A percentile compares a stretch with the other conserved stretches of the same genome.
phyloP scores from a whole-genome alignment of 2,329 filamentous ascomycete species.

The Cytospora schulzeri region DNA sequence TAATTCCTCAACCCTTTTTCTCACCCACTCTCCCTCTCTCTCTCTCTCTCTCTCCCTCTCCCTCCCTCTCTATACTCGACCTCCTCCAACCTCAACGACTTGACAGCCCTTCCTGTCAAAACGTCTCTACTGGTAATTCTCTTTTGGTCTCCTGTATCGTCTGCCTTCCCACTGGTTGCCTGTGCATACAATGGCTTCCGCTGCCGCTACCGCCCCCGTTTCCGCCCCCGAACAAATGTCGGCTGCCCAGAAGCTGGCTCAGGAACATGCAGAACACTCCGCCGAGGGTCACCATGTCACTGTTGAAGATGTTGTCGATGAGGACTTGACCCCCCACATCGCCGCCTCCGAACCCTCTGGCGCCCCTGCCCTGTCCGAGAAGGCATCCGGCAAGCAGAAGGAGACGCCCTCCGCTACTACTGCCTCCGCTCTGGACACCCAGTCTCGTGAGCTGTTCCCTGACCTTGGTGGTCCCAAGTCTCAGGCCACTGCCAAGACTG shows the following conservation, averaged over 20 bases:
- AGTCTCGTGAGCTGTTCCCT: conserved; percentile 93
- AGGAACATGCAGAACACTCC: conserved; percentile 57
- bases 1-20: not conserved
- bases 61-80: not conserved
- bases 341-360: conserved; percentile 47
- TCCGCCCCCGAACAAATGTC: conserved; percentile 47
- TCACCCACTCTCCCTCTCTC: conserved; percentile 3
- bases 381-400: conserved; percentile 71
- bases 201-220: conserved; percentile 26
- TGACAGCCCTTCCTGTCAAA: conserved; percentile 29
- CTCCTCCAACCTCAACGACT: conserved; percentile 19
- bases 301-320: conserved; percentile 80
- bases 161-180: conserved; percentile 22
- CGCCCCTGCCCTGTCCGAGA: conserved; percentile 57
- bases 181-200: conserved; percentile 45
- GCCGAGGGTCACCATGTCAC: conserved; percentile 58
- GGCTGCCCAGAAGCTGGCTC: conserved; percentile 63
- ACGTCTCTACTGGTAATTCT: conserved; percentile 26
- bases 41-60: not conserved
- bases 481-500: conserved; percentile 65
- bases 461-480: conserved; percentile 73
- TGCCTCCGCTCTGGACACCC: conserved; percentile 68
- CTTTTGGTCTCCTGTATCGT: conserved; percentile 31
- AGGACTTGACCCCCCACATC: conserved; percentile 55
- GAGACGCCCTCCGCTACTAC: conserved; percentile 22